A percentile compares a stretch with the other conserved stretches of the same genome.
phyloP scores from a whole-genome alignment of 768 basidiomycete species.

The Cystofilobasidium macerans region DNA sequence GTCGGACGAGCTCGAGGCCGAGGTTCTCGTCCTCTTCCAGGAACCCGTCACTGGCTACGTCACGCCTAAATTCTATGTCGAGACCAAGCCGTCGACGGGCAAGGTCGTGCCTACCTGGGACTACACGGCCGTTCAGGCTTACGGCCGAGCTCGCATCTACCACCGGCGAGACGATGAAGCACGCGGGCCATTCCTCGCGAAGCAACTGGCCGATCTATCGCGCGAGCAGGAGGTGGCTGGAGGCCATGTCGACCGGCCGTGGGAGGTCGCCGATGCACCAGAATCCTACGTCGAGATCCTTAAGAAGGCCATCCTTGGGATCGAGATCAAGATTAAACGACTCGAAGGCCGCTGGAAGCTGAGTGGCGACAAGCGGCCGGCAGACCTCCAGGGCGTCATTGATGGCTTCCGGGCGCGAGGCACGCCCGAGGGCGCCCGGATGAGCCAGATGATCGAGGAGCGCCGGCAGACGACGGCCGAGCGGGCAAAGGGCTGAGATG shows the following conservation, averaged over 20 bases:
- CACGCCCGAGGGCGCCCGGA: constrained; percentile 29
- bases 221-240: constrained; percentile 21
- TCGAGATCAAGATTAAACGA: constrained; percentile 35
- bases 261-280: constrained; percentile 36
- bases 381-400: constrained; percentile 36
- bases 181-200: constrained; percentile 29
- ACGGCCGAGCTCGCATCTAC: constrained; percentile 32
- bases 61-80: constrained; percentile 35
- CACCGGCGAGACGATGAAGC: constrained; percentile 20
- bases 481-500: no score
- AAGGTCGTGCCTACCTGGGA: constrained; percentile 40
- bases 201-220: constrained; percentile 34
- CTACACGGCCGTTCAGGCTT: constrained; percentile 37
- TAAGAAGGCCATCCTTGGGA: constrained; percentile 35
- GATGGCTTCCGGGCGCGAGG: constrained; percentile 32
- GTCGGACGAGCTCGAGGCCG: constrained; percentile 27
- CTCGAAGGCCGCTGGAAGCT: constrained; percentile 37
- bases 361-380: constrained; percentile 32
- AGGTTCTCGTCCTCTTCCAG: constrained; percentile 37
- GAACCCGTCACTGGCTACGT: constrained; percentile 35
- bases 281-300: constrained; percentile 32
- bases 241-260: constrained; percentile 17
- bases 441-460: constrained; percentile 29
- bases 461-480: neutral
- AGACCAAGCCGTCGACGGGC: constrained; percentile 35